A percentile compares a stretch with the other conserved stretches of the same genome.
These are phyloP conservation scores for Stagonosporopsis chrysanthemi DNA, from an alignment of 2,329 filamentous ascomycete genomes.

Conservation along the genomic window DNA sequence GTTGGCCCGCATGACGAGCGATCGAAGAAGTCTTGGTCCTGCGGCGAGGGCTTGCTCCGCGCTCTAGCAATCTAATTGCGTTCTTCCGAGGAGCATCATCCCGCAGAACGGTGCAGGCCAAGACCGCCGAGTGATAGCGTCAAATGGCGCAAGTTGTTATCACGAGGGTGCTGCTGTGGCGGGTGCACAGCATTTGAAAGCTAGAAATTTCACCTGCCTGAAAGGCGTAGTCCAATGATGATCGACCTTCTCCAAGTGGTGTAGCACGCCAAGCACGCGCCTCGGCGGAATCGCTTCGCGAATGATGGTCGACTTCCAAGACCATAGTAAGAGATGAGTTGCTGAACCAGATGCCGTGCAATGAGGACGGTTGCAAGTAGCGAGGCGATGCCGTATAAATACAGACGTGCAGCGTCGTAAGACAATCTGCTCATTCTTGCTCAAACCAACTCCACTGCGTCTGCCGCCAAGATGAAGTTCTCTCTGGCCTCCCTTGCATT, in stretches of 20 bases:
- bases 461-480: slow-evolving; percentile 36
- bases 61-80: not conserved
- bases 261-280: slow-evolving; percentile 15
- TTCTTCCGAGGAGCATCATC: slow-evolving; percentile 10
- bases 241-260: slow-evolving; percentile 20
- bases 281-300: slow-evolving; percentile 4
- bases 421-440: slow-evolving; percentile 34
- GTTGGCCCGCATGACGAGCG: slow-evolving; percentile 5
- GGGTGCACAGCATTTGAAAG: slow-evolving; percentile 14
- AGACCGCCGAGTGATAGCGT: slow-evolving; percentile 20
- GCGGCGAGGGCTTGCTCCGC: slow-evolving; percentile 20
- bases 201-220: slow-evolving; percentile 20
- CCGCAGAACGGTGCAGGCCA: slow-evolving; percentile 11
- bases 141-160: slow-evolving; percentile 17
- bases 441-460: slow-evolving; percentile 27
- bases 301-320: slow-evolving; percentile 20
- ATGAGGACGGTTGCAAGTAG: slow-evolving; percentile 1
- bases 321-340: slow-evolving; percentile 12
- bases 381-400: slow-evolving; percentile 27
- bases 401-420: slow-evolving; percentile 5
- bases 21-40: slow-evolving; percentile 21
- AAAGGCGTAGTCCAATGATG: slow-evolving; percentile 10
- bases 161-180: slow-evolving; percentile 17
- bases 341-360: slow-evolving; percentile 10
- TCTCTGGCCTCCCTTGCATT: slow-evolving; percentile 31